phyloP scores from a whole-genome alignment of 352 stramenopile genomes.

The Globisporangium takayamanum region DNA sequence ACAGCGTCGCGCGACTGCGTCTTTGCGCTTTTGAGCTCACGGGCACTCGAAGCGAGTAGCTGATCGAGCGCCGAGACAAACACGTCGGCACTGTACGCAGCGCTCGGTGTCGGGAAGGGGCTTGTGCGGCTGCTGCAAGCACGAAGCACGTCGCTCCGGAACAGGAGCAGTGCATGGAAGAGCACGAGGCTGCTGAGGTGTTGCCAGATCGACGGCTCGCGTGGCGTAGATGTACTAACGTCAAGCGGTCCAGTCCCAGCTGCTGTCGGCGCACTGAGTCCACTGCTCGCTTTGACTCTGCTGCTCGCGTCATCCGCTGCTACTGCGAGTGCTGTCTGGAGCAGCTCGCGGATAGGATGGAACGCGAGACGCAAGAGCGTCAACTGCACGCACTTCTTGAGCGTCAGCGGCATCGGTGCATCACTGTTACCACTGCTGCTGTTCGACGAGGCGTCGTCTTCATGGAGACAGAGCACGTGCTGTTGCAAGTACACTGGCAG shows the following conservation, averaged over 20 bases:
- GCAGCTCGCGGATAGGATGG: constrained; percentile 13
- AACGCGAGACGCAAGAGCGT: constrained; percentile 34
- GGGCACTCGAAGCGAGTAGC: not conserved
- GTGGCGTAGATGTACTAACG: not conserved
- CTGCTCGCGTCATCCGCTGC: not conserved
- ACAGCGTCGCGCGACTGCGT: not conserved
- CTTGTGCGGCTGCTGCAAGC: not conserved
- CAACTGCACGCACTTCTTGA: constrained; percentile 35
- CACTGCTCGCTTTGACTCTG: not conserved
- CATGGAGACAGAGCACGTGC: constrained; percentile 24
- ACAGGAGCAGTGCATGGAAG: constrained; percentile 34
- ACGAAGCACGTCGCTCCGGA: not conserved
- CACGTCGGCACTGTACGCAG: constrained; percentile 1
- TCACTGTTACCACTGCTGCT: not conserved
- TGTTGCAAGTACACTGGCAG: constrained; percentile 24
- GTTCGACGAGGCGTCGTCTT: not conserved
- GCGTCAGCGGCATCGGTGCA: not conserved
- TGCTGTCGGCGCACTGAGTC: not conserved
- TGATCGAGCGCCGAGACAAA: constrained; percentile 11
- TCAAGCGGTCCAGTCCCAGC: not conserved
- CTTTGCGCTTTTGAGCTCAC: not conserved
- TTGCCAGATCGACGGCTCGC: constrained; percentile 13
- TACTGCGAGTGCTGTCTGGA: constrained; percentile 10
- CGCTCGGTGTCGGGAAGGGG: not conserved
- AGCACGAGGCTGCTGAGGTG: constrained; percentile 34